Percentiles rank a stretch among this genome's conserved stretches.
Evolutionary conservation across 2,329 filamentous ascomycete genomes (phyloP).

Genomic region (Ustilaginoidea virens): DNA sequence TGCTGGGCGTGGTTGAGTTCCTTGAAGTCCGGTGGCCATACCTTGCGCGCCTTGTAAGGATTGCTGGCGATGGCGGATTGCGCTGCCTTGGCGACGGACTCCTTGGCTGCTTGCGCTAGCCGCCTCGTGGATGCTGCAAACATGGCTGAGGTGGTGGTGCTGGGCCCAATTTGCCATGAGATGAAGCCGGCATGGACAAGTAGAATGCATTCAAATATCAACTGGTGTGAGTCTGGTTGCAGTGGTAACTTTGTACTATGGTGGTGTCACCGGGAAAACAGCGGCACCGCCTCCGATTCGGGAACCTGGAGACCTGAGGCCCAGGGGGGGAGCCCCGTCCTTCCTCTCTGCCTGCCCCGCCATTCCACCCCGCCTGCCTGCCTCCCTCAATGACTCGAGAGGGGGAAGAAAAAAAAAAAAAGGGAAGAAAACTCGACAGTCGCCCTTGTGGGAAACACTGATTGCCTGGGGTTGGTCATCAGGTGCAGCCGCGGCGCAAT

Average conservation of each 20-base stretch:
- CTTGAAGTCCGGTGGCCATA: slow-evolving; percentile 66
- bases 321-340: slow-evolving; percentile 3
- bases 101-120: slow-evolving; percentile 16
- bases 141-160: too few relatives aligned
- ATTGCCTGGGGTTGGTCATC: slow-evolving; percentile 8
- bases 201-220: too few relatives aligned
- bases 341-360: slow-evolving; percentile 14
- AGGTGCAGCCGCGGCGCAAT: slow-evolving; percentile 4
- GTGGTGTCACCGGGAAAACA: slow-evolving; percentile 2
- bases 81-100: slow-evolving; percentile 11
- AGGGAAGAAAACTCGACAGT: background rate
- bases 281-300: background rate
- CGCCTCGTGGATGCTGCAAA: slow-evolving; percentile 19
- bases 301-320: background rate
- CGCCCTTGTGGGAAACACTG: too few relatives aligned
- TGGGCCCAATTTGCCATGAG: too few relatives aligned
- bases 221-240: too few relatives aligned
- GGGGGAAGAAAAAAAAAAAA: background rate
- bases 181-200: too few relatives aligned
- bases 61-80: slow-evolving; percentile 30
- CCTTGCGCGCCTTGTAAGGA: slow-evolving; percentile 50
- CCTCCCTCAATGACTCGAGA: slow-evolving; percentile 17
- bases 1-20: slow-evolving; percentile 56
- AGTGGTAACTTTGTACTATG: too few relatives aligned
- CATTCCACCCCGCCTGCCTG: slow-evolving; percentile 22